Conservation (phyloP, 2,329 filamentous ascomycete species). For the Paecilomyces sp. region DNA sequence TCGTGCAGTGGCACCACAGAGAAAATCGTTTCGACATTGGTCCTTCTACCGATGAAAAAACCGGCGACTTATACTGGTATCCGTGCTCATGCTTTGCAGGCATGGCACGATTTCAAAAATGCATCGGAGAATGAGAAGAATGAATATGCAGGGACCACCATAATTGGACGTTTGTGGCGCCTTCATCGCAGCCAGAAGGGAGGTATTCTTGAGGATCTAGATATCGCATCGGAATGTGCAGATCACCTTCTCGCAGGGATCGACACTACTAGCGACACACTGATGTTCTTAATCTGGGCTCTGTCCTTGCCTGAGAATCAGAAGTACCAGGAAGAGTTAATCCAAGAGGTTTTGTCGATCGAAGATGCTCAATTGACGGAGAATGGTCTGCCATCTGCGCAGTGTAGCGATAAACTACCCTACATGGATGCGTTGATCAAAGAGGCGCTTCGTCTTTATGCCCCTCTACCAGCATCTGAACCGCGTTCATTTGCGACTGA, state of each 20-base stretch:
- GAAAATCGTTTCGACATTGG: conserved; percentile 21
- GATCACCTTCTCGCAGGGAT: conserved; percentile 50
- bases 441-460: conserved; percentile 44
- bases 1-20: conserved; percentile 32
- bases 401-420: conserved; percentile 30
- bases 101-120: conserved; percentile 22
- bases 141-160: conserved; percentile 10
- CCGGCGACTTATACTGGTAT: conserved; percentile 48
- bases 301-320: conserved; percentile 40
- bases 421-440: conserved; percentile 46
- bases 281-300: conserved; percentile 46
- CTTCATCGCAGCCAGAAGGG: conserved; percentile 20
- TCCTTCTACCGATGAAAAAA: conserved; percentile 43
- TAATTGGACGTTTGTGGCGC: conserved; percentile 34
- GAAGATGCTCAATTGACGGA: conserved; percentile 13
- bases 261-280: conserved; percentile 46
- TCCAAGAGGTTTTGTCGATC: conserved; percentile 33
- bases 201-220: conserved; percentile 31
- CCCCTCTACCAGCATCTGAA: conserved; percentile 44
- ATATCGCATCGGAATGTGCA: conserved; percentile 47
- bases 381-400: conserved; percentile 26
- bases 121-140: conserved; percentile 18
- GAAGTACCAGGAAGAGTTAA: conserved; percentile 39
- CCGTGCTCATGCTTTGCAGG: conserved; percentile 34
- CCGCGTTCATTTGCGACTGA: conserved; percentile 31